Evolutionary conservation across 2,329 filamentous ascomycete species (phyloP).

Genomic region (Nigrograna mackinnonii): DNA sequence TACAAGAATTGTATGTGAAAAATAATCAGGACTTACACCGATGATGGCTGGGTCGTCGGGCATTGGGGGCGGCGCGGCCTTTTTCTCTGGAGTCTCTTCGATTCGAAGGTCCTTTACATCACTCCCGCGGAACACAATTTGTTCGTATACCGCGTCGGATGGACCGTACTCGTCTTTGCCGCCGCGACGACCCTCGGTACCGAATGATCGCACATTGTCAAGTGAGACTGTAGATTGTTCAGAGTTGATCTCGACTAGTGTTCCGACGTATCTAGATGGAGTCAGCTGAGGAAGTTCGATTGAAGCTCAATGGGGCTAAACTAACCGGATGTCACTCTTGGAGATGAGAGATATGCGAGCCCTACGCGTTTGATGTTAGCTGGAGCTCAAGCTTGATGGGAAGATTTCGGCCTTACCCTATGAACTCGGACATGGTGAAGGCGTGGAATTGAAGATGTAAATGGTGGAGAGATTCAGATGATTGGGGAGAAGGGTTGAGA

Average conservation of each 20-base stretch:
- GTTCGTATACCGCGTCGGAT: conserved; percentile 91
- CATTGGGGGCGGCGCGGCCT: conserved; percentile 74
- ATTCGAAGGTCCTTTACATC: conserved; percentile 98
- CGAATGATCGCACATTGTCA: conserved; percentile 92
- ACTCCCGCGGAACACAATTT: conserved; percentile 97
- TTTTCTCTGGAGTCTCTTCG: conserved; percentile 75
- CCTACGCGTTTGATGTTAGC: conserved; percentile 54
- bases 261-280: conserved; percentile 80
- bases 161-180: conserved; percentile 81
- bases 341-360: conserved; percentile 96
- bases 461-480: conserved; percentile 22
- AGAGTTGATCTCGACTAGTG: conserved; percentile 96
- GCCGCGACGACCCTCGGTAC: conserved; percentile 87
- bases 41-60: conserved; percentile 96
- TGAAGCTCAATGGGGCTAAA: conserved; percentile 22
- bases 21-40: conserved; percentile 71
- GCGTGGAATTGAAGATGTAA: conserved; percentile 24
- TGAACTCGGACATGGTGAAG: conserved; percentile 62
- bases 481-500: conserved; percentile 15
- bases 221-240: conserved; percentile 95
- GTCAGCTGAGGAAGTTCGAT: conserved; percentile 12
- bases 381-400: conserved; percentile 35
- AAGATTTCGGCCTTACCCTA: conserved; percentile 55
- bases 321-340: conserved; percentile 94
- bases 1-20: conserved; percentile 36